Evolutionary conservation across 257 asterid species (phyloP), one percentile per base, ranked within the genome.

Genomic region (Fraxinus americana): DNA sequence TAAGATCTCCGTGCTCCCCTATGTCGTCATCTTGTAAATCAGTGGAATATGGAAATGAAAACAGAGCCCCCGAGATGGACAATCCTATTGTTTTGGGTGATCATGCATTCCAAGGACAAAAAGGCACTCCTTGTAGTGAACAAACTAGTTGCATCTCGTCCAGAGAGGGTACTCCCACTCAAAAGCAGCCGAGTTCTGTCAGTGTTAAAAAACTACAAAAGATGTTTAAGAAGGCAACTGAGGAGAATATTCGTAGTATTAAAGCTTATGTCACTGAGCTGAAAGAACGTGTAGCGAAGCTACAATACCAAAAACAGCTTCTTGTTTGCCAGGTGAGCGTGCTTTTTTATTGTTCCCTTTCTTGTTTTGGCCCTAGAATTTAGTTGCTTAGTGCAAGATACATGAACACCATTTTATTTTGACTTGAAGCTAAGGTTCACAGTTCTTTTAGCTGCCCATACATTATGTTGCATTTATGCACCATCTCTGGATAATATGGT

Each of bases 261-360:
- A 93, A 91, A 83, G 78, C 94, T 82, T 96, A 96, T 36, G 98
- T 96, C 48, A 89, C 92, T 0, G 98, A 92, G 89, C 92, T 93
- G 50, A 96, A 96, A 83, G 99, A 93, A 83, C 89, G 99, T 70
- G 97, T 93, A 0, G 97, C 97, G 16, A 96, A 96, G 92, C 89
- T 96, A 72, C 99, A 93, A 79, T 96, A 96, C 84, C 99, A 96
- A 82, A 96, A 96, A 82, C 98, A 96, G 83, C 97, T 96, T 36
- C 93, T 96, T 50, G 98, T 96, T 83, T 91, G 97, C 87, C 97
- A 96, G 96, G 99, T 95, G 78, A 75, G 73, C 69, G 35, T 34
- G 57, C 23, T 72, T 75, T 52, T 30, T 66, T 11, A 43, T 27
- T 67, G n/a, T 25, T 54, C 59, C 61, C 66, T 29, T 63, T 27